phyloP scores from a whole-genome alignment of 2,329 filamentous ascomycete species.

The Fonsecaea pugnacius region DNA sequence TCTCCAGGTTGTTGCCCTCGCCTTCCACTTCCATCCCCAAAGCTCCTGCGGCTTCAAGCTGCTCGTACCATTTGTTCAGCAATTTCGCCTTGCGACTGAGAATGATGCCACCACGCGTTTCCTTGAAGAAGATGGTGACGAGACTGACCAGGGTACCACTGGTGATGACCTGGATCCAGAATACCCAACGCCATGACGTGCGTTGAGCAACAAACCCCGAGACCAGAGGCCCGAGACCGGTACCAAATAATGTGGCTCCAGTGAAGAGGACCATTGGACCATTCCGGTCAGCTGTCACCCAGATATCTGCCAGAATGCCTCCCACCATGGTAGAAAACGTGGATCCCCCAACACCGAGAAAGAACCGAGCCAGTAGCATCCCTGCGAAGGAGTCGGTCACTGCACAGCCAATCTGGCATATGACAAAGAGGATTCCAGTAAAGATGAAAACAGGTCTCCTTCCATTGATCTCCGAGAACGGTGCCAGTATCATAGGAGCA shows the following conservation, averaged over 20 bases:
- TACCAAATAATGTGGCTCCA: conserved; percentile 75
- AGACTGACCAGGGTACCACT: conserved; percentile 66
- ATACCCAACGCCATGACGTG: conserved; percentile 81
- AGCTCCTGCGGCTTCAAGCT: conserved; percentile 70
- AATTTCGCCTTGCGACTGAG: conserved; percentile 73
- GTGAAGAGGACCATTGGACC: conserved; percentile 89
- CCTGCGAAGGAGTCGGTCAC: conserved; percentile 70
- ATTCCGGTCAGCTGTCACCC: conserved; percentile 76
- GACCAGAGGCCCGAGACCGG: conserved; percentile 76
- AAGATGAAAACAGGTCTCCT: conserved; percentile 79
- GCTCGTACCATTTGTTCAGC: conserved; percentile 79
- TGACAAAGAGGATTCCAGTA: conserved; percentile 73
- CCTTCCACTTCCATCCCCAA: conserved; percentile 40
- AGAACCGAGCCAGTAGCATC: conserved; percentile 72
- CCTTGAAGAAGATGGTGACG: conserved; percentile 73
- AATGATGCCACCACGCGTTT: conserved; percentile 80
- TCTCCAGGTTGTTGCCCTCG: conserved; percentile 71
- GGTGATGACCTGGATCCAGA: conserved; percentile 80
- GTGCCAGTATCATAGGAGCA: conserved; percentile 85
- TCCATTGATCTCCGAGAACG: conserved; percentile 86
- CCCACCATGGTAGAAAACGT: conserved; percentile 88
- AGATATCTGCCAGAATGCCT: conserved; percentile 88
- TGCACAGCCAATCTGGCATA: conserved; percentile 70
- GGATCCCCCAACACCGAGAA: conserved; percentile 70
- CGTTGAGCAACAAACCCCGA: conserved; percentile 70